Evolutionary conservation across 2,329 filamentous ascomycete species (phyloP), one percentile per base, ranked within the genome.

Genomic region (Cercospora sp.): DNA sequence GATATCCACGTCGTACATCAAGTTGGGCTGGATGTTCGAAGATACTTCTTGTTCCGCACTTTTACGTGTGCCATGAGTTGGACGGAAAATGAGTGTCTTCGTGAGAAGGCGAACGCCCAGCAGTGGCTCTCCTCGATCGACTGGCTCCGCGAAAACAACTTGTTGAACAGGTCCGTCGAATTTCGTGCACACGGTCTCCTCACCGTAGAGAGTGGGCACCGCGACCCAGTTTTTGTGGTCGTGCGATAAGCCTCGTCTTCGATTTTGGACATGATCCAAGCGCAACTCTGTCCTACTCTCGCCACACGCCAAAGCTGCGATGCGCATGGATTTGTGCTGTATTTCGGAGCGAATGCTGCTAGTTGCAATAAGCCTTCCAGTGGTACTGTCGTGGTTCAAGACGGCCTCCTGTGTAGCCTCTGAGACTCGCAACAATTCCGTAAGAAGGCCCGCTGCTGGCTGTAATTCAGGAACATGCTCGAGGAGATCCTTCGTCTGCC

Each of bases 231-330:
- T 76, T 45, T 81, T 81, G 39, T 80, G 79, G 39, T 84, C 78
- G 3, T 79, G 75, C 0, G 76, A 78, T 87, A 89, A 91, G n/a
- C 83, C 81, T 79, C 85, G 86, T 59, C 80, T 80, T 59, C 87
- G 83, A 23, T 83, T 76, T 3, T 82, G 80, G 3, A 89, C 76
- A 6, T 81, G 80, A 4, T 84, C 77, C 2, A 92, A 74, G 2
- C 86, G 85, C 9, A 92, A 78, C 1, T 86, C 78, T 70, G 89
- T 85, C 1, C 87, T 86, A 13, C 83, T 84, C 60, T 84, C 82
- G n/a, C 90, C 90, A 2, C 84, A 69, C 3, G 73, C 71, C 42
- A 77, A 75, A 2, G 75, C 78, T 10, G 77, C 75, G 2, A 82
- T 68, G 4, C 76, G 75, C 16, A 79, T 75, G 5, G 80, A 70